phyloP scores from a whole-genome alignment of 129 eudicot species.

The Flaveria sonorensis region DNA sequence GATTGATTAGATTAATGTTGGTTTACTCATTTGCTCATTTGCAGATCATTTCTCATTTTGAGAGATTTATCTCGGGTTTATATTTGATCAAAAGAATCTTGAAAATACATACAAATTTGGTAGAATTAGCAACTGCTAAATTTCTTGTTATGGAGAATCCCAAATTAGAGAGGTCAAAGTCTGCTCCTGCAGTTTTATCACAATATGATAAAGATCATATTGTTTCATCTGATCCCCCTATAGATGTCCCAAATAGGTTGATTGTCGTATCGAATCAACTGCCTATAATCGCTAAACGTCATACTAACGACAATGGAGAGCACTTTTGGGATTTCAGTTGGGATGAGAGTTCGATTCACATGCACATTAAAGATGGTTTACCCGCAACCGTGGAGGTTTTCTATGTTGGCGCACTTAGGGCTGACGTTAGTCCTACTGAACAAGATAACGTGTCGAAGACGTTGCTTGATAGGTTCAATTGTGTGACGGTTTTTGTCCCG shows the following conservation, averaged over 20 bases:
- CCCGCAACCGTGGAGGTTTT: constrained; percentile 43
- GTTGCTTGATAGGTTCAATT: constrained; percentile 43
- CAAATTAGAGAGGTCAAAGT: constrained; percentile 37
- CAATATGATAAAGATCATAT: constrained; percentile 44
- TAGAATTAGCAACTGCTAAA: constrained; percentile 43
- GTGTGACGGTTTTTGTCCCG: constrained; percentile 46
- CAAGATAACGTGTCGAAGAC: constrained; percentile 38
- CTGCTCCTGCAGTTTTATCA: constrained; percentile 39
- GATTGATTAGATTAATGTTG: constrained; percentile 2
- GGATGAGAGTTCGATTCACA: constrained; percentile 46
- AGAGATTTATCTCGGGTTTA: neutral
- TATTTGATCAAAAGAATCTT: constrained; percentile 29
- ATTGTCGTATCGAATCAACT: constrained; percentile 47
- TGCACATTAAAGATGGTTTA: constrained; percentile 42
- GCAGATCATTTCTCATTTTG: neutral
- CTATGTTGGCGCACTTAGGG: constrained; percentile 48
- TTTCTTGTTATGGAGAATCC: constrained; percentile 41
- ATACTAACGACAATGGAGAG: constrained; percentile 33
- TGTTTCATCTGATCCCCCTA: constrained; percentile 42
- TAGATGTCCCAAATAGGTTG: constrained; percentile 35
- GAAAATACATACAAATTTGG: constrained; percentile 39
- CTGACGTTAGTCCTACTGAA: constrained; percentile 36
- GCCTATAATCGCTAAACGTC: constrained; percentile 37
- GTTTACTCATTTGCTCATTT: neutral
- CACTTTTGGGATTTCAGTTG: constrained; percentile 43